A percentile compares a stretch with the other conserved stretches of the same genome.
Conservation (phyloP, 2,329 filamentous ascomycete species). For the Fusarium tupiense region DNA sequence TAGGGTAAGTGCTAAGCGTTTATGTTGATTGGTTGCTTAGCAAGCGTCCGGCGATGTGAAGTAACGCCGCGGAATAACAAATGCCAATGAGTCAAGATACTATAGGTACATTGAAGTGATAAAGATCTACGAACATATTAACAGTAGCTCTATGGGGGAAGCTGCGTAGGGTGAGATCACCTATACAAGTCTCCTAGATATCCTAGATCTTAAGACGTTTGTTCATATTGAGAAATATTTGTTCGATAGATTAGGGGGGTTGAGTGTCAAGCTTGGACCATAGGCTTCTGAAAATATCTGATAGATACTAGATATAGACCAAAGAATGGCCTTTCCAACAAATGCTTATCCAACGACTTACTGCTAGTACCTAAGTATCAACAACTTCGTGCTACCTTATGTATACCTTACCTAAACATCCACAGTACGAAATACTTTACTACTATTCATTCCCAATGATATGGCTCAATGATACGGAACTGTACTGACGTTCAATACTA, state of each 20-base stretch:
- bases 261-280: not conserved
- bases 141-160: not conserved
- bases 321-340: not conserved
- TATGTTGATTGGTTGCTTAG: constrained; percentile 36
- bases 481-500: not conserved
- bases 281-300: not conserved
- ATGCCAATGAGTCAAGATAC: not conserved
- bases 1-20: constrained; percentile 37
- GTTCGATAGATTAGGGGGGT: not conserved
- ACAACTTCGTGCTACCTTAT: not conserved
- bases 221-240: not conserved
- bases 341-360: not conserved
- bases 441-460: not conserved
- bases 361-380: no score
- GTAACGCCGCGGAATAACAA: constrained; percentile 10
- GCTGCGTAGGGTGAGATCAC: not conserved
- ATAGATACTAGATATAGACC: not conserved
- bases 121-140: not conserved
- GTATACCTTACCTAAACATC: not conserved
- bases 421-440: not conserved
- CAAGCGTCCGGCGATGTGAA: constrained; percentile 11
- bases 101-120: not conserved
- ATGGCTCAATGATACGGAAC: not conserved
- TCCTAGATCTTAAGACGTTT: not conserved
- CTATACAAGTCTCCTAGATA: not conserved